Base-by-base conservation (phyloP, 139 green algal genomes). In the Chlorella vulgaris region DNA sequence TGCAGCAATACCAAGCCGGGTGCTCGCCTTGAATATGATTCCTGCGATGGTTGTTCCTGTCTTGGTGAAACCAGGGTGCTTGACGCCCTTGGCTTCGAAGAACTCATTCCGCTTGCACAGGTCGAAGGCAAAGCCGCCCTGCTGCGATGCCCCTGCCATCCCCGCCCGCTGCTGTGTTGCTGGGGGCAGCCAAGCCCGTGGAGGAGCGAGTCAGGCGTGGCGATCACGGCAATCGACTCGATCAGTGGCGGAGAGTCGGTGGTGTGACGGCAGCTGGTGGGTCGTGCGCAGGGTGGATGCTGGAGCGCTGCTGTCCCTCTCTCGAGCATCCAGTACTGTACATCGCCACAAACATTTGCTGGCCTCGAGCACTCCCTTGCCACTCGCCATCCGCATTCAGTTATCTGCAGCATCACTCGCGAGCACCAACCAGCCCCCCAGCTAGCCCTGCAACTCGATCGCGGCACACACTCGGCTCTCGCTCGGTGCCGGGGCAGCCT, bases 31-130 rank as follows among this genome's bases (percentile, higher is more conserved):
- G 88, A 91, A 99, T 15, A 99, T 88, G 21, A 99, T 62, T 28
- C 96, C 97, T 18, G 92, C 93, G 39, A 99, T 99, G 18, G 97
- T 99, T 7, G 97, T 99, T 10, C 97, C 97, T 8, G 97, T 99
- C 83, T 98, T 99, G 75, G 88, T 94, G 2, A 93, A 89, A 28
- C 81, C 86, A 3, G 95, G 95, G 5, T 71, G 40, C 38, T 89
- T 83, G 10, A 98, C 74, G 18, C 94, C 96, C 47, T 89, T 91
- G 19, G 75, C 78, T 40, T 93, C 84, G 13, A 99, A 83, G 58
- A 95, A 86, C 2, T 90, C 85, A 85, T 99, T 99, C 21, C 96
- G 83, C 76, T 93, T 91, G 69, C 87, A 93, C 58, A 98, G 85
- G 47, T 98, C 95, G 81, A 99, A 99, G 78, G 89, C 87, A 78